Conservation (phyloP, 768 basidiomycete genomes). For the Phylloporus sp. region DNA sequence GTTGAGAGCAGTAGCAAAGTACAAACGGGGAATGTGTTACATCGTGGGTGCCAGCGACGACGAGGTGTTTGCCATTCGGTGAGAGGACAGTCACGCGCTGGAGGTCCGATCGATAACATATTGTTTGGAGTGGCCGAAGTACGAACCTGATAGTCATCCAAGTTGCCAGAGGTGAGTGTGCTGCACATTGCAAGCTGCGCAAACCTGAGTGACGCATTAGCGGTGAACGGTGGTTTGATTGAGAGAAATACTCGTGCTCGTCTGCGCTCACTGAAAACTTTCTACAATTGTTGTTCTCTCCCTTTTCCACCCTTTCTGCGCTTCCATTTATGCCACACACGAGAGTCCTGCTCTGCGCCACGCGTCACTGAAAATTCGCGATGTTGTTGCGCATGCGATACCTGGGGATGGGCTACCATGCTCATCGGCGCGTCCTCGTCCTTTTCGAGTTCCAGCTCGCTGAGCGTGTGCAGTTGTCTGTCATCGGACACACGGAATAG, state of each 20-base stretch:
- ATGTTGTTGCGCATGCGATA: constrained; percentile 26
- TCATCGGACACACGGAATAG: constrained; percentile 58
- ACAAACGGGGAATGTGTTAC: constrained; percentile 39
- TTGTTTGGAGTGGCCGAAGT: not conserved
- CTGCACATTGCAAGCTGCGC: constrained; percentile 39
- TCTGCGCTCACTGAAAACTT: constrained; percentile 47
- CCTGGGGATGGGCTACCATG: constrained; percentile 65
- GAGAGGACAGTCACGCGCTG: constrained; percentile 87
- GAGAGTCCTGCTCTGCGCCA: constrained; percentile 43
- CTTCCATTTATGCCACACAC: constrained; percentile 88
- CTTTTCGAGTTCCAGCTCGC: constrained; percentile 69
- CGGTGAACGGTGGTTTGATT: not conserved
- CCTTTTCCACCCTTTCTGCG: constrained; percentile 51
- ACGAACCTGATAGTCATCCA: constrained; percentile 83
- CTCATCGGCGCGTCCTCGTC: constrained; percentile 98
- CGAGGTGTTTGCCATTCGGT: constrained; percentile 57
- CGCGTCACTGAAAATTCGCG: not conserved
- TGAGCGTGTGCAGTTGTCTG: constrained; percentile 47
- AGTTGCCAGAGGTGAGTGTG: constrained; percentile 56
- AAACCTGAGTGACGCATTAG: constrained; percentile 19
- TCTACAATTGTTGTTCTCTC: constrained; percentile 83
- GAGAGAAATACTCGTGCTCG: constrained; percentile 50
- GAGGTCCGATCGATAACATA: constrained; percentile 6
- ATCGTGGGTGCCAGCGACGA: constrained; percentile 67
- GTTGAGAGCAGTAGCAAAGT: constrained; percentile 12